Evolutionary conservation across 495 filamentous ascomycete genomes (phyloP), one percentile per base, ranked within the genome.

Genomic region (Penicillium desertorum): DNA sequence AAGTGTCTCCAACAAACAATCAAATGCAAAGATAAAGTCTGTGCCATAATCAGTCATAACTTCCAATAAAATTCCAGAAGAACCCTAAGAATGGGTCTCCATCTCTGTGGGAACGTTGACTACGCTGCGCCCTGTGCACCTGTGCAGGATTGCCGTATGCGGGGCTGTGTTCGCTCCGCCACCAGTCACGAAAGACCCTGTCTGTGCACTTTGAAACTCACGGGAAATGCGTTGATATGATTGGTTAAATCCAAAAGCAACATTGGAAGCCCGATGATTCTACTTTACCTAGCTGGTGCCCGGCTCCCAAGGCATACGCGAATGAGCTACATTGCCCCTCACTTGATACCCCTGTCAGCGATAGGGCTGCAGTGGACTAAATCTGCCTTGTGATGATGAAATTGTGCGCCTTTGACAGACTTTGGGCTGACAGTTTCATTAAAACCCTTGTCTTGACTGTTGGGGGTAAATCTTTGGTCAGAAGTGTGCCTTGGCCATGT

Each of bases 401-500:
- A 29, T 9, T 29, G 6, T 29, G 27, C 23, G 10, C 11, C 4
- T 39, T 17, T 17, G 5, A 39, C n/a, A 39, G 8, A 3, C 34
- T 34, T 36, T 8, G 10, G 17, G 16, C n/a, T 37, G 17, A 37
- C 19, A n/a, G 2, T 11, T 9, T 30, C 3, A 23, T 29, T 47
- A 11, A 19, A 12, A n/a, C 4, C 4, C 45, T 1, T 32, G 32
- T 37, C 5, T 25, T 9, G 12, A 10, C 20, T 50, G 32, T n/a
- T 3, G 45, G 45, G 1, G 11, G 22, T 23, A 23, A 3, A 17
- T 36, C 2, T 2, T 14, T 36, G 29, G 42, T 44, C 9, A 25
- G 19, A 53, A 53, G 36, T 53, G 19, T 53, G 51, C 25, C 51
- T 53, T 44, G 39, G 10, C 22, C 4, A 51, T 34, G 30, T 11